Percentiles rank a stretch among this genome's conserved stretches.
phyloP scores from a whole-genome alignment of 768 basidiomycete genomes.

The Lanmaoa pseudosensibilis region DNA sequence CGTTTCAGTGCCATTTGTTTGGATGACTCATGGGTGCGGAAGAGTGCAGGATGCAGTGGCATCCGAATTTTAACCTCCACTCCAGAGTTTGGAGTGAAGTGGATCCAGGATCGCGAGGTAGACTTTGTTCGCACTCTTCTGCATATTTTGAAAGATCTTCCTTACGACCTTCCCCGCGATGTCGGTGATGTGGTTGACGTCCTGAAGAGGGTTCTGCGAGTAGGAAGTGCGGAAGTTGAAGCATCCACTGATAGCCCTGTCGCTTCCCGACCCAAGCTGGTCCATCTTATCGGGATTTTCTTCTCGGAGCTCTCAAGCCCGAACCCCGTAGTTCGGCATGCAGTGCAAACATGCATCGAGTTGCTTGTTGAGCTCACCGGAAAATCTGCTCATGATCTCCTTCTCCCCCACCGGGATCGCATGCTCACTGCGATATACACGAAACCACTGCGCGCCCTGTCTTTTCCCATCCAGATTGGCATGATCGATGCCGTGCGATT shows the following conservation, averaged over 20 bases:
- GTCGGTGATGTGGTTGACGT: conserved; percentile 77
- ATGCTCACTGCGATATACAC: conserved; percentile 89
- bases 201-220: conserved; percentile 64
- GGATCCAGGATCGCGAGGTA: conserved; percentile 84
- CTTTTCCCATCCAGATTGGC: conserved; percentile 93
- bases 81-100: conserved; percentile 68
- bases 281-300: conserved; percentile 77
- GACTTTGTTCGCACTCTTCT: conserved; percentile 89
- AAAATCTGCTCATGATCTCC: conserved; percentile 72
- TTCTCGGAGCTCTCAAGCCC: conserved; percentile 87
- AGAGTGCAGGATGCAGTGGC: conserved; percentile 86
- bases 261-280: conserved; percentile 52
- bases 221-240: conserved; percentile 54
- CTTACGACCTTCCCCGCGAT: conserved; percentile 81
- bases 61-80: conserved; percentile 77
- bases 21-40: conserved; percentile 87
- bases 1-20: conserved; percentile 85
- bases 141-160: conserved; percentile 92
- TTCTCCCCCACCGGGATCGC: conserved; percentile 82
- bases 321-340: conserved; percentile 80
- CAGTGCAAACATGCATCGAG: conserved; percentile 78
- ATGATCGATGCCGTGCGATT: conserved; percentile 97
- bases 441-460: conserved; percentile 94
- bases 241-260: conserved; percentile 43
- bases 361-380: conserved; percentile 73